Evolutionary conservation across 768 basidiomycete genomes (phyloP), one percentile per base, ranked within the genome.

Genomic region (Pulveroboletus ravenelii): DNA sequence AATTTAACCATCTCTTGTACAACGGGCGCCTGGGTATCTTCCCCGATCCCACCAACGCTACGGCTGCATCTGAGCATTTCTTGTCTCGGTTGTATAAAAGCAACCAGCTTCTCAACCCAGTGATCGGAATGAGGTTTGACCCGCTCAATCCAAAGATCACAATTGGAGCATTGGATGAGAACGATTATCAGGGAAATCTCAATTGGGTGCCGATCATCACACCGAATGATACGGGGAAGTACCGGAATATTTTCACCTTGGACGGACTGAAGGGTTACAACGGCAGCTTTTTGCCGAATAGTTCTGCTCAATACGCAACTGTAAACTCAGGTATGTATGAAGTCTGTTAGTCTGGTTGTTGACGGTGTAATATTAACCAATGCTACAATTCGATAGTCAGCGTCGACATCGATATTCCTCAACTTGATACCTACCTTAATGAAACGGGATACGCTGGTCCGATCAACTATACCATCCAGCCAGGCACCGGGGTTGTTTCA

Each of bases 91-190:
- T 63, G 30, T 48, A 64, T 34, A 30, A 40, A 27, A 49, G 9
- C 18, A 45, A 51, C 2, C 53, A 61, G 27, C 48, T 63, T 29
- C 56, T 66, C 17, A 49, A 62, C 27, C 59, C 54, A 9, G 63
- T 62, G 12, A 44, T 66, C 18, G 60, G 50, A 23, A 54, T 64
- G 39, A 50, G 46, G 23, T 51, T 64, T 12, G 63, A 66, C 39
- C 65, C 20, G 20, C 20, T 23, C 20, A 23, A 23, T 4, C 20
- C 20, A 23, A 23, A 23, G 20, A 23, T 23, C 20, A 23, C 20
- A 23, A 23, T 23, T 4, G 20, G 20, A 23, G 20, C 20, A 23
- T 23, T 23, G 20, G 20, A 23, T 23, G 34, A 35, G 34, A 35
- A 35, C 14, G 15, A 35, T 23, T 23, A 23, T 23, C 20, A 23